These are phyloP conservation scores for Trichoderma lentiforme DNA, from an alignment of 2,329 filamentous ascomycete species.

Conservation along the genomic window DNA sequence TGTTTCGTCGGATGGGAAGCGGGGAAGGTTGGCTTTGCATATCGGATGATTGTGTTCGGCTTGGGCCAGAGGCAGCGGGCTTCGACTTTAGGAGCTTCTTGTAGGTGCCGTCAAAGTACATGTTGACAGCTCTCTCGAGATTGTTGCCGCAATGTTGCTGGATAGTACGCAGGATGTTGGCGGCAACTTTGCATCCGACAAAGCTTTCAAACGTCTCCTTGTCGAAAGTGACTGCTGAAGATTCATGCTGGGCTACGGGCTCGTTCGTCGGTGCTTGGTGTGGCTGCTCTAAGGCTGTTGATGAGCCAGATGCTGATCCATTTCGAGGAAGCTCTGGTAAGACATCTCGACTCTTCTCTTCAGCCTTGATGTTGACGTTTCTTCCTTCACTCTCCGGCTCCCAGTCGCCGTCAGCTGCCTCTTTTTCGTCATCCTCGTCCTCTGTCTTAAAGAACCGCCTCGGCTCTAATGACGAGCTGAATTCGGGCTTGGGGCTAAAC, in stretches of 20 bases:
- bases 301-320: background rate
- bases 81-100: conserved; percentile 44
- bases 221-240: conserved; percentile 47
- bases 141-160: conserved; percentile 54
- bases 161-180: conserved; percentile 48
- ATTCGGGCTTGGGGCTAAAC: conserved; percentile 23
- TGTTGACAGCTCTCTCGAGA: conserved; percentile 62
- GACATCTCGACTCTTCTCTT: conserved; percentile 20
- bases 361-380: conserved; percentile 16
- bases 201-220: conserved; percentile 56
- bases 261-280: background rate
- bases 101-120: conserved; percentile 69
- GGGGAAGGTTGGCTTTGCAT: conserved; percentile 15
- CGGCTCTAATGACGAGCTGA: conserved; percentile 25
- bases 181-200: conserved; percentile 53
- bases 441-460: conserved; percentile 28
- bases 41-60: conserved; percentile 14
- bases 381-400: background rate
- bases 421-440: conserved; percentile 13
- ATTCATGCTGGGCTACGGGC: conserved; percentile 1
- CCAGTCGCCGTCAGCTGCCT: background rate
- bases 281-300: background rate
- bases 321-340: conserved; percentile 22
- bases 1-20: conserved; percentile 23
- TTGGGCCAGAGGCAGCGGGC: conserved; percentile 9